Conservation (phyloP, 2,329 filamentous ascomycete species). For the Penicillium sp. region DNA sequence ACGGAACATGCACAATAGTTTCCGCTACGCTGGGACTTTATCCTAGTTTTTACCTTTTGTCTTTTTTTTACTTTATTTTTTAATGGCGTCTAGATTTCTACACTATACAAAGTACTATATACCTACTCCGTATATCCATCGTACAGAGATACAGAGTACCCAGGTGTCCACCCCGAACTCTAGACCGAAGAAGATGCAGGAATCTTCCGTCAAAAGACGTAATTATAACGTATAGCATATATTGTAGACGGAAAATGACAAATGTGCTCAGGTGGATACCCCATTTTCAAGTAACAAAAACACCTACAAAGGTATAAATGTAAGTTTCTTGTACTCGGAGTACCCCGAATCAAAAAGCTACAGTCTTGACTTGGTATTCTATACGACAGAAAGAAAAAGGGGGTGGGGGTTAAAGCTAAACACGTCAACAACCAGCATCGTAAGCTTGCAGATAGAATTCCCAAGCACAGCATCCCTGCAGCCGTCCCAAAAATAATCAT, state of each 20-base stretch:
- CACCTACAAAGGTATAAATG: neutral
- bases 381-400: neutral
- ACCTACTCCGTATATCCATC: neutral
- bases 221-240: neutral
- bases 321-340: slow-evolving; percentile 8
- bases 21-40: slow-evolving; percentile 8
- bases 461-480: slow-evolving; percentile 8
- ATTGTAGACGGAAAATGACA: neutral
- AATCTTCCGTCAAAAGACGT: neutral
- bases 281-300: neutral
- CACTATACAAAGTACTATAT: neutral
- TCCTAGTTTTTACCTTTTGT: neutral
- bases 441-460: slow-evolving; percentile 1
- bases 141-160: neutral
- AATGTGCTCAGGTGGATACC: neutral
- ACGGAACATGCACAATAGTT: slow-evolving; percentile 8
- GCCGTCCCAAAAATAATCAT: slow-evolving; percentile 11
- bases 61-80: neutral
- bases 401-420: neutral
- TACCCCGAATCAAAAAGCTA: slow-evolving; percentile 9
- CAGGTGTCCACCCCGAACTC: neutral
- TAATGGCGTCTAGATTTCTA: neutral
- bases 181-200: neutral
- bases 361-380: neutral
- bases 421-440: neutral